A percentile compares a stretch with the other conserved stretches of the same genome.
Evolutionary conservation across 352 stramenopile species (phyloP).

Genomic region (Pythium volutum): DNA sequence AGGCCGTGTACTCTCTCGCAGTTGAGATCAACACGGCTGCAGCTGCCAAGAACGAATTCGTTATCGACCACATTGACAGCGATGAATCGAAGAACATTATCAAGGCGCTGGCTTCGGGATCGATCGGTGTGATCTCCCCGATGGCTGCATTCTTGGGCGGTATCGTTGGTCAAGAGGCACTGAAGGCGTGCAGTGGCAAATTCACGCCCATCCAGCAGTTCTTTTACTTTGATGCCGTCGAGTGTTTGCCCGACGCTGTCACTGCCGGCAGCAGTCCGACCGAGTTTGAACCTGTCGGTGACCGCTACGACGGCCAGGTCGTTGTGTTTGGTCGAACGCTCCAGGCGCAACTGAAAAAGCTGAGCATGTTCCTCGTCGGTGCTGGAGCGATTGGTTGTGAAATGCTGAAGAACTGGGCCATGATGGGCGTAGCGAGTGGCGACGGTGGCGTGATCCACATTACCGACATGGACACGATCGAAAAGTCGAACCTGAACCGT

Average conservation of each 20-base stretch:
- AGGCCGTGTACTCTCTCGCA: constrained; percentile 85
- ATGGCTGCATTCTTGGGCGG: constrained; percentile 97
- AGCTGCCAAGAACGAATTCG: constrained; percentile 57
- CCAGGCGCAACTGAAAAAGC: constrained; percentile 78
- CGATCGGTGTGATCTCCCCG: constrained; percentile 91
- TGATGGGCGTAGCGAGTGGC: constrained; percentile 64
- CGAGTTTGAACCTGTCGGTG: constrained; percentile 66
- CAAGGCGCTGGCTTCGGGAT: constrained; percentile 76
- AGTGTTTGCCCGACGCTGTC: constrained; percentile 92
- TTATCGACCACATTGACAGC: constrained; percentile 56
- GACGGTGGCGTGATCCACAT: constrained; percentile 90
- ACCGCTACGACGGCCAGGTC: constrained; percentile 93
- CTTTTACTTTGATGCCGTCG: constrained; percentile 98
- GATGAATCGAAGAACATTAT: constrained; percentile 77
- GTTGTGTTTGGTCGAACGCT: constrained; percentile 85
- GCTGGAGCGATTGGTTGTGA: constrained; percentile 99
- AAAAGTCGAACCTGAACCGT: constrained; percentile 98
- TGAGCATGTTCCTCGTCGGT: constrained; percentile 97
- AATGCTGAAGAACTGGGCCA: constrained; percentile 97
- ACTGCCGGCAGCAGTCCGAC: constrained; percentile 30
- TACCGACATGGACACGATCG: constrained; percentile 99
- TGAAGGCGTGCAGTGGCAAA: constrained; percentile 99
- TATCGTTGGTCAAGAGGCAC: constrained; percentile 96
- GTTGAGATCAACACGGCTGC: constrained; percentile 73
- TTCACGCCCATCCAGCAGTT: constrained; percentile 99